Conservation (phyloP, 495 filamentous ascomycete genomes). For the Pyrenula massariospora region DNA sequence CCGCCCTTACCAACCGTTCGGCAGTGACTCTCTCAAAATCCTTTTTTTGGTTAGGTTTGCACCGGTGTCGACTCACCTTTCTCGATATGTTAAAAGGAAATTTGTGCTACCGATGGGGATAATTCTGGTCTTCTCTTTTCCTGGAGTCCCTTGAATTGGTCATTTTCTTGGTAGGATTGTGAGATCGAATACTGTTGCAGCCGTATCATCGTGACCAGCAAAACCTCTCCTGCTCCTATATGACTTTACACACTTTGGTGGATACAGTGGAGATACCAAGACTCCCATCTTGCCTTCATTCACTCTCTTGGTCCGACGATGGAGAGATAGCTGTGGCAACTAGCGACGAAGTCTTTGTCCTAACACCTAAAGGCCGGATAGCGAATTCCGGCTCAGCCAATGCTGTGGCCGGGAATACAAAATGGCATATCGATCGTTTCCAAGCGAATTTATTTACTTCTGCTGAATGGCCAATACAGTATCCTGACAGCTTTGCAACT, state of each 20-base stretch:
- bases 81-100: too few relatives aligned
- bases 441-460: slow-evolving; percentile 38
- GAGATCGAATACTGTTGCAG: too few relatives aligned
- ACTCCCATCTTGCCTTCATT: slow-evolving; percentile 32
- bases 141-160: too few relatives aligned
- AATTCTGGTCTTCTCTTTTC: too few relatives aligned
- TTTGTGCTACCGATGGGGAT: too few relatives aligned
- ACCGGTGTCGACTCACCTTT: too few relatives aligned
- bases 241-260: not conserved
- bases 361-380: slow-evolving; percentile 9
- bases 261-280: not conserved
- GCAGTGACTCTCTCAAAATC: too few relatives aligned
- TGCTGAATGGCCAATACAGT: slow-evolving; percentile 37
- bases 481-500: slow-evolving; percentile 28
- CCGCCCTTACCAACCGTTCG: too few relatives aligned
- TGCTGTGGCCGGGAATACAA: slow-evolving; percentile 1
- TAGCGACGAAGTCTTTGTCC: slow-evolving; percentile 44
- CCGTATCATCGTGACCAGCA: too few relatives aligned
- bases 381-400: not conserved
- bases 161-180: too few relatives aligned
- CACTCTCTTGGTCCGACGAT: slow-evolving; percentile 50
- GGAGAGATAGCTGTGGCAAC: slow-evolving; percentile 49
- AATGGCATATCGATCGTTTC: slow-evolving; percentile 31
- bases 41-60: too few relatives aligned
- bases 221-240: too few relatives aligned